Conservation (phyloP, 2,329 filamentous ascomycete species). For the Neopestalotiopsis clavispora region DNA sequence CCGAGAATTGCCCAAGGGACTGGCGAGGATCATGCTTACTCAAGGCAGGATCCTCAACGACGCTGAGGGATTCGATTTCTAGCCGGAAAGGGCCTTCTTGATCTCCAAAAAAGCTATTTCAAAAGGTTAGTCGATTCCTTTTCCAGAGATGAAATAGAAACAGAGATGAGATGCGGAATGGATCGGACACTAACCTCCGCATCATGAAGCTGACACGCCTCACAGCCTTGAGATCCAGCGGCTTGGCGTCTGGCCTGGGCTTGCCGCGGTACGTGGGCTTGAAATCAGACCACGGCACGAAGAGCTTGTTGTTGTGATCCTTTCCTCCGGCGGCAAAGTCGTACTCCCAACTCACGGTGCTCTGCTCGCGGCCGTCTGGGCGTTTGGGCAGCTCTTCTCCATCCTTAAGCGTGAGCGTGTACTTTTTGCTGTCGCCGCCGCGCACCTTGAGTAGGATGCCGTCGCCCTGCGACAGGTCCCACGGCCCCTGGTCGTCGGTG, state of each 20-base stretch:
- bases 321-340: constrained; percentile 55
- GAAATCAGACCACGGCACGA: constrained; percentile 68
- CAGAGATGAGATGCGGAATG: background rate
- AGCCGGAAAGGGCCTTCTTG: constrained; percentile 73
- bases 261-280: constrained; percentile 76
- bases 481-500: constrained; percentile 54
- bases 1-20: background rate
- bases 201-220: constrained; percentile 79
- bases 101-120: constrained; percentile 71
- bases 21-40: background rate
- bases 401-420: constrained; percentile 77
- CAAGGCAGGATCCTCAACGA: constrained; percentile 24
- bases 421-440: constrained; percentile 66
- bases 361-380: constrained; percentile 71
- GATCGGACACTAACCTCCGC: constrained; percentile 65
- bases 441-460: constrained; percentile 62
- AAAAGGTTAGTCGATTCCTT: constrained; percentile 18
- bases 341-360: constrained; percentile 75
- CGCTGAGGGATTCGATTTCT: constrained; percentile 59
- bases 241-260: constrained; percentile 62
- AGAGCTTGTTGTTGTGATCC: constrained; percentile 43
- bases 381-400: constrained; percentile 59
- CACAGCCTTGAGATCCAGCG: constrained; percentile 63
- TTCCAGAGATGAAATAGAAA: too few species aligned
- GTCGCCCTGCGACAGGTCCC: constrained; percentile 68